These are phyloP conservation scores for Pelargonium citronellum DNA, from an alignment of 441 rosid genomes.

Conservation along the genomic window DNA sequence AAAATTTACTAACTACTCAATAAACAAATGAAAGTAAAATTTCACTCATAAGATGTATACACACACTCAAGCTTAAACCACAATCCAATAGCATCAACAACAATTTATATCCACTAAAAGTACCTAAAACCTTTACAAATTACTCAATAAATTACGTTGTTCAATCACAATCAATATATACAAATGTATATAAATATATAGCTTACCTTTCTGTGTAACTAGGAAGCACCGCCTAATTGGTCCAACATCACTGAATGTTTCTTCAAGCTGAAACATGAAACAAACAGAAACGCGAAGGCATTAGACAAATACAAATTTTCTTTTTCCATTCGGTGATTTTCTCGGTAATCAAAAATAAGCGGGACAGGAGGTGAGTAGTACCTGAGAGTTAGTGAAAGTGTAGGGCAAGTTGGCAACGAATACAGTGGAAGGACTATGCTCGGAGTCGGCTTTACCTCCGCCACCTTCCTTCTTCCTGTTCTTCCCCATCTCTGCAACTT, in stretches of 20 bases:
- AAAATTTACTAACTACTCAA: too few relatives aligned
- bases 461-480: conserved; percentile 39
- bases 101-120: not conserved
- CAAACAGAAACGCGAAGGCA: not conserved
- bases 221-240: conserved; percentile 86
- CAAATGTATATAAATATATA: too few relatives aligned
- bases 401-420: conserved; percentile 79
- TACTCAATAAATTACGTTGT: not conserved
- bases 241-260: conserved; percentile 78
- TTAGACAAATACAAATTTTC: not conserved
- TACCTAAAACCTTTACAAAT: not conserved
- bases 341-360: conserved; percentile 15
- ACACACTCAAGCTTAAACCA: not conserved
- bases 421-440: conserved; percentile 63
- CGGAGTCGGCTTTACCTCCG: conserved; percentile 32
- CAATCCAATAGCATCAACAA: not conserved
- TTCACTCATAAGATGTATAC: too few relatives aligned
- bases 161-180: not conserved
- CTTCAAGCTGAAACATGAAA: conserved; percentile 57
- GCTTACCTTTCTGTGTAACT: conserved; percentile 68
- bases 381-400: conserved; percentile 78
- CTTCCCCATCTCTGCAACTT: conserved; percentile 41
- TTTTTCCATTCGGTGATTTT: not conserved
- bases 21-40: too few relatives aligned
- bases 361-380: conserved; percentile 18